A percentile compares a stretch with the other conserved stretches of the same genome.
Evolutionary conservation across 495 filamentous ascomycete species (phyloP).

Genomic region (Xylaria flabelliformis): DNA sequence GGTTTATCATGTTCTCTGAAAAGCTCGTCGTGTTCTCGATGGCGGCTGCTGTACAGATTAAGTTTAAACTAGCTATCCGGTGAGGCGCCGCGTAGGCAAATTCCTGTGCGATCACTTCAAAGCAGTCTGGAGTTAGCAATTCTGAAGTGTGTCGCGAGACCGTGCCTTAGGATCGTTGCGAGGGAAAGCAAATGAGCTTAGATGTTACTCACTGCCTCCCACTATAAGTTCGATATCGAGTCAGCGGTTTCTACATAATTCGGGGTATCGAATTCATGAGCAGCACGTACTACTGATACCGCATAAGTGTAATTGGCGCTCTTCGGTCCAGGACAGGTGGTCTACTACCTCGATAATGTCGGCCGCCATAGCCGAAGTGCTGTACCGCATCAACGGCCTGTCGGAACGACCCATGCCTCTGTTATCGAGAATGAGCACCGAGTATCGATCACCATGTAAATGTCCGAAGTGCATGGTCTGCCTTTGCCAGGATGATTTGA

Average conservation of each 20-base stretch:
- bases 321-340: constrained; percentile 70
- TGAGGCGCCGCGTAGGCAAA: constrained; percentile 67
- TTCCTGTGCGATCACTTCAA: constrained; percentile 89
- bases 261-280: neutral
- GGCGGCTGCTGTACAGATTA: constrained; percentile 74
- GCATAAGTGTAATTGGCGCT: constrained; percentile 65
- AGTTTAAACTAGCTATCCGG: constrained; percentile 67
- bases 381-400: constrained; percentile 74
- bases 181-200: constrained; percentile 39
- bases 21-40: constrained; percentile 67
- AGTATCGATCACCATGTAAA: constrained; percentile 67
- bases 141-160: neutral
- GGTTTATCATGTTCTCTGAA: constrained; percentile 68
- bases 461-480: constrained; percentile 80
- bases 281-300: constrained; percentile 56
- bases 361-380: constrained; percentile 75
- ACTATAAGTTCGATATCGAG: constrained; percentile 1
- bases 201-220: constrained; percentile 30
- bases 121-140: constrained; percentile 55
- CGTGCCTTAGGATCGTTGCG: neutral
- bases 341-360: constrained; percentile 73
- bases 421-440: constrained; percentile 78
- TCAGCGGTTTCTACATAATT: neutral
- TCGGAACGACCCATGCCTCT: constrained; percentile 78
- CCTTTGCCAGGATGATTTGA: constrained; percentile 73